phyloP scores from a whole-genome alignment of 2,329 filamentous ascomycete genomes.

The Cercospora zeae-maydis region DNA sequence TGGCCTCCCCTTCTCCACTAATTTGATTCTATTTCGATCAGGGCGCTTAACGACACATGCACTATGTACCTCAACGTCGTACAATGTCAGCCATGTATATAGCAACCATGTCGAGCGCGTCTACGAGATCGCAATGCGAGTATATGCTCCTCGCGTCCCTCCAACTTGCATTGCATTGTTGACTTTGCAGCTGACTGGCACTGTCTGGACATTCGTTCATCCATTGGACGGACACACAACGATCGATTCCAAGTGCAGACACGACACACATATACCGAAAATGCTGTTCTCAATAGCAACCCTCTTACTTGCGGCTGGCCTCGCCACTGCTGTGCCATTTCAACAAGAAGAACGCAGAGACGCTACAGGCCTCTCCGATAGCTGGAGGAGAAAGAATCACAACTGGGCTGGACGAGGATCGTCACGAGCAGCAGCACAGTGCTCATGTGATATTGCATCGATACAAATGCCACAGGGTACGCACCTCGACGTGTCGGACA shows the following conservation, averaged over 20 bases:
- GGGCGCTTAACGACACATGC: slow-evolving; percentile 20
- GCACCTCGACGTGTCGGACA: neutral
- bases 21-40: slow-evolving; percentile 22
- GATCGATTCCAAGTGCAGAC: neutral
- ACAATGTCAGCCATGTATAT: slow-evolving; percentile 32
- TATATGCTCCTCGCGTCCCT: slow-evolving; percentile 5
- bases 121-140: neutral
- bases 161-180: slow-evolving; percentile 11
- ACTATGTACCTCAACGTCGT: slow-evolving; percentile 19
- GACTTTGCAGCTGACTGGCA: slow-evolving; percentile 7
- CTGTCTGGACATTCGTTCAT: slow-evolving; percentile 8
- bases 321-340: slow-evolving; percentile 23
- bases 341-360: slow-evolving; percentile 21
- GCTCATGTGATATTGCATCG: slow-evolving; percentile 17
- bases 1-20: slow-evolving; percentile 13
- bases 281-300: slow-evolving; percentile 30
- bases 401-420: slow-evolving; percentile 14
- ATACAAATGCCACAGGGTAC: slow-evolving; percentile 25
- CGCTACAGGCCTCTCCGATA: slow-evolving; percentile 14
- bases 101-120: slow-evolving; percentile 21
- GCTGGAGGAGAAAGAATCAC: slow-evolving; percentile 17
- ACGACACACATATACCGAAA: neutral
- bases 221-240: neutral
- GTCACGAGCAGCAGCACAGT: slow-evolving; percentile 9
- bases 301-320: slow-evolving; percentile 21